Evolutionary conservation across 2,329 filamentous ascomycete genomes (phyloP).

Genomic region (Hymenoscyphus linearis): DNA sequence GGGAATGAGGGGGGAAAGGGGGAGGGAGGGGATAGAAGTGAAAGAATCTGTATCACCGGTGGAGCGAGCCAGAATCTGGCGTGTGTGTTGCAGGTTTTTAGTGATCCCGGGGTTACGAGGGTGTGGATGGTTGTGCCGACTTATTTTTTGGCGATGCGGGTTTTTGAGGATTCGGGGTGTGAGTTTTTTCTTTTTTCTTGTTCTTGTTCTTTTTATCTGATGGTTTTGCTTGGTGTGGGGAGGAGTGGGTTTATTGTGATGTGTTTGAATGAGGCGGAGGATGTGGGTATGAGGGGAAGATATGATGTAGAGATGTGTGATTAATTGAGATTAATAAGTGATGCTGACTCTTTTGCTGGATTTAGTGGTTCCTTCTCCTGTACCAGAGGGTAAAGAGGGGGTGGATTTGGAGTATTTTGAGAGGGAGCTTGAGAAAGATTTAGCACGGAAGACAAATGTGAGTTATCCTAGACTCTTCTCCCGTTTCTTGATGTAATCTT

Average conservation of each 20-base stretch:
- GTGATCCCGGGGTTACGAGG: conserved; percentile 71
- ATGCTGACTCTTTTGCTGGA: neutral
- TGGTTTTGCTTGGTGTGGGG: neutral
- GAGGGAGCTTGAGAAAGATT: conserved; percentile 17
- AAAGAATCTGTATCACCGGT: conserved; percentile 74
- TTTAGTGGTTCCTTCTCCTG: conserved; percentile 55
- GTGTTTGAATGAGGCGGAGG: too few relatives aligned
- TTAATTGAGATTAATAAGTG: neutral
- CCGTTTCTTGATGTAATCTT: too few relatives aligned
- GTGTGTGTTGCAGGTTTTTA: conserved; percentile 71
- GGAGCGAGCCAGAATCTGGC: conserved; percentile 81
- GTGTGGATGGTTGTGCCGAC: conserved; percentile 79
- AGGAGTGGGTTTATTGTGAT: neutral
- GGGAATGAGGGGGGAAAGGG: conserved; percentile 27
- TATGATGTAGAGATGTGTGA: too few relatives aligned
- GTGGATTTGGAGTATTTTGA: conserved; percentile 62
- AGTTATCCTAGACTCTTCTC: conserved; percentile 2
- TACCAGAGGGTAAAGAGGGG: conserved; percentile 74
- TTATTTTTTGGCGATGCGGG: conserved; percentile 79
- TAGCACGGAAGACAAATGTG: conserved; percentile 14
- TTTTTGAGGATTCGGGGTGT: conserved; percentile 74
- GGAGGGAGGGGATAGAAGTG: conserved; percentile 59
- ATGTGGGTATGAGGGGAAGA: neutral
- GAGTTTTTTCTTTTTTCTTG: neutral
- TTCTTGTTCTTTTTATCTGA: neutral